Conservation (phyloP, 495 filamentous ascomycete species). For the Daldinia concentrica region DNA sequence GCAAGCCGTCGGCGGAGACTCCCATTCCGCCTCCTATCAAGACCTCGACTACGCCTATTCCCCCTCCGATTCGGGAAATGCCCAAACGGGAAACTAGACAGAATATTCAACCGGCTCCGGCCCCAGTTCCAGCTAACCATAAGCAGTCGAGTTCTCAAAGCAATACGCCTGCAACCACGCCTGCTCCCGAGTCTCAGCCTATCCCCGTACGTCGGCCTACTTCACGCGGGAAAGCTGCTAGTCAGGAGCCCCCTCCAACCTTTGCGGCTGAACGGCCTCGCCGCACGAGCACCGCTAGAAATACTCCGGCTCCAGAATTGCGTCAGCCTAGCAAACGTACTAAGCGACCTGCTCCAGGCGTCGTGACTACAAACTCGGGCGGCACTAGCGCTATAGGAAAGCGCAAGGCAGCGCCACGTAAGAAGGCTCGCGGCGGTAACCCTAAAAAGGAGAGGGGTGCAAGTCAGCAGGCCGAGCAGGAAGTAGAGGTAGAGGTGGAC, state of each 20-base stretch:
- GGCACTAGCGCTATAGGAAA: slow-evolving; percentile 78
- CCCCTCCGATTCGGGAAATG: slow-evolving; percentile 59
- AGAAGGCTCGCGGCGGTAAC: slow-evolving; percentile 56
- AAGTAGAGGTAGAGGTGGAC: slow-evolving; percentile 63
- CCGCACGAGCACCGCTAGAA: slow-evolving; percentile 65
- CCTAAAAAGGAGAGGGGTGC: slow-evolving; percentile 61
- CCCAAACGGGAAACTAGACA: slow-evolving; percentile 47
- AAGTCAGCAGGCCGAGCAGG: slow-evolving; percentile 52
- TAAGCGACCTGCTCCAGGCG: slow-evolving; percentile 81
- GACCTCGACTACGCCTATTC: slow-evolving; percentile 63
- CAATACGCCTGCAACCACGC: slow-evolving; percentile 30
- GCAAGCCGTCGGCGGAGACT: slow-evolving; percentile 46
- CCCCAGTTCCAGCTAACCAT: slow-evolving; percentile 45
- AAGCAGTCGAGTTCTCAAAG: slow-evolving; percentile 43
- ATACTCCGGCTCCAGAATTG: slow-evolving; percentile 62
- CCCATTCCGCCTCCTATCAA: slow-evolving; percentile 47
- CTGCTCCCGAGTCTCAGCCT: slow-evolving; percentile 34
- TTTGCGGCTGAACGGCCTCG: slow-evolving; percentile 62
- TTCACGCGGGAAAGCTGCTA: slow-evolving; percentile 60
- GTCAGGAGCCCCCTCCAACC: slow-evolving; percentile 55
- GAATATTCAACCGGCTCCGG: slow-evolving; percentile 45
- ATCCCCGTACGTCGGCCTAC: slow-evolving; percentile 50
- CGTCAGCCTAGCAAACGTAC: slow-evolving; percentile 58
- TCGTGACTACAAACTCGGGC: slow-evolving; percentile 75
- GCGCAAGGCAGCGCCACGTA: slow-evolving; percentile 79